Percentiles rank a stretch among this genome's conserved stretches.
phyloP scores from a whole-genome alignment of 306 rosid genomes.

The Ormosia emarginata region DNA sequence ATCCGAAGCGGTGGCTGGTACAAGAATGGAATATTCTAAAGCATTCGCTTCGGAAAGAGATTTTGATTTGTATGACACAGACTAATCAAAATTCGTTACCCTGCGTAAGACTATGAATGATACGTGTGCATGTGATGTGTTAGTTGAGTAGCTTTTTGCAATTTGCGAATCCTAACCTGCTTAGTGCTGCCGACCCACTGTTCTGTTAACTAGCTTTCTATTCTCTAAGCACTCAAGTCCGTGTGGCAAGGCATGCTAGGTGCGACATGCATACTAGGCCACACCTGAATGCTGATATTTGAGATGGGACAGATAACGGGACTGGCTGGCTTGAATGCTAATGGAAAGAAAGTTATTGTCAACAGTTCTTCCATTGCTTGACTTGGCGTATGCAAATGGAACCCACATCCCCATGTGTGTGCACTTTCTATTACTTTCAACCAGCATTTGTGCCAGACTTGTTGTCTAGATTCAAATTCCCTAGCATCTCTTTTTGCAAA shows the following conservation, averaged over 20 bases:
- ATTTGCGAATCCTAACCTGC: neutral
- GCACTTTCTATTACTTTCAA: neutral
- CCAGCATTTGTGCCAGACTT: conserved; percentile 8
- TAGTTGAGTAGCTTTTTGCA: neutral
- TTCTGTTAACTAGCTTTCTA: neutral
- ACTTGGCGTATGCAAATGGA: neutral
- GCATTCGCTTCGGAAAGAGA: no score
- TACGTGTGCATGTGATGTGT: conserved; percentile 1
- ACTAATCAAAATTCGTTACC: neutral
- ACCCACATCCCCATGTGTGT: neutral
- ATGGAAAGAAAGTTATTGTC: neutral
- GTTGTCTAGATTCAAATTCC: conserved; percentile 26
- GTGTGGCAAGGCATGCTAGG: neutral
- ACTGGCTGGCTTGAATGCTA: neutral
- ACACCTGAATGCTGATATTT: neutral
- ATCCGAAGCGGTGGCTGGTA: no score
- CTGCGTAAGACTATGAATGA: neutral
- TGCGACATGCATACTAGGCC: neutral
- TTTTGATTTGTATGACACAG: neutral
- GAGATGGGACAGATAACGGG: neutral
- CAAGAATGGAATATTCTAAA: no score
- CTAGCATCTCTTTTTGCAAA: neutral
- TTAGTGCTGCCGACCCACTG: neutral
- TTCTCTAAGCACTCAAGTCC: neutral
- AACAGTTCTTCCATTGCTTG: neutral